Evolutionary conservation across 768 basidiomycete species (phyloP), one percentile per base, ranked within the genome.

Genomic region (Serendipita sp.): DNA sequence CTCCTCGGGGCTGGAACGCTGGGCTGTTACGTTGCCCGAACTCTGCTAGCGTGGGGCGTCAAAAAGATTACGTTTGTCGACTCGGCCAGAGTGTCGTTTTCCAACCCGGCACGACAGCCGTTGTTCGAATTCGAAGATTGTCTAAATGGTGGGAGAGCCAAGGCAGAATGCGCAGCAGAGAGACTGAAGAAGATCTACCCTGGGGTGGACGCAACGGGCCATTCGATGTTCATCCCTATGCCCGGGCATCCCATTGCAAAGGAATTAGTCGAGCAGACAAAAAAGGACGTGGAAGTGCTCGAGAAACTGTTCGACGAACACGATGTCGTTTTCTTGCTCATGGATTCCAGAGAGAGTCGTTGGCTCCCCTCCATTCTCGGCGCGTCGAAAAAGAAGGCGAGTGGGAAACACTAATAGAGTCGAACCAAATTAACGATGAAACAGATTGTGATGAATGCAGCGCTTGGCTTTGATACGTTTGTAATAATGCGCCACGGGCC

Each of bases 321-420:
- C 70, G 96, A 99, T 70, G 94, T 79, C 0, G 79, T 97, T 2
- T 98, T 93, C 73, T 76, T 97, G 36, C 78, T 98, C 27, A 98
- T 97, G 96, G 96, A 98, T 72, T 97, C 93, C n/a, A 78, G 95
- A 40, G 96, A 99, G 74, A 93, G 91, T 68, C 76, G 96, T 50
- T 99, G 96, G 96, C 75, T 99, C 60, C 96, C 95, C 10, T 96
- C 91, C 0, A 83, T 99, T 10, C 73, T 99, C 13, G 88, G 85
- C 0, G 84, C 88, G 0, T 80, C 84, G 6, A 90, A 92, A 74
- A 83, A 83, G 63, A 98, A 98, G 81, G 91, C 86, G 64, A 2
- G 34, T 16, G 10, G 0, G 29, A 8, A n/a, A n/a, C n/a, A 31
- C 5, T 5, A 8, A 5, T n/a, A 31, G 5, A 27, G 8, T 23